Conservation (phyloP, 306 rosid genomes). For the Crataegus laevigata region DNA sequence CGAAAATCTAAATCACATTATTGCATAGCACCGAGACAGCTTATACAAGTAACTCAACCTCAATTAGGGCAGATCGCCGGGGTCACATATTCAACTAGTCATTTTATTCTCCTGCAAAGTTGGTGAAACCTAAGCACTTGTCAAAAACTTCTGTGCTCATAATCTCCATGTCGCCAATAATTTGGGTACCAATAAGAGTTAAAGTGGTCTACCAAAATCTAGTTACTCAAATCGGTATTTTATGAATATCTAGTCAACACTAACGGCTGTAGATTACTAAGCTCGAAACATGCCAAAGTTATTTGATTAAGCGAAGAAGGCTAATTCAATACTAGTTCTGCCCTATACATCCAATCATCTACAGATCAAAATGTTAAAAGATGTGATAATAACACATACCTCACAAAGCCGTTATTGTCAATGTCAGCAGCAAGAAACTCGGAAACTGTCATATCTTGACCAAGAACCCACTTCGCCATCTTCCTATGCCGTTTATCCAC, state of each 20-base stretch:
- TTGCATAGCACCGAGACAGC: too few relatives aligned
- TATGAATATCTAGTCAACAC: neutral
- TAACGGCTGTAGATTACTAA: neutral
- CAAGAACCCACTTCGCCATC: slow-evolving; percentile 98
- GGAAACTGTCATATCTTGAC: slow-evolving; percentile 86
- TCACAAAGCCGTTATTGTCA: slow-evolving; percentile 87
- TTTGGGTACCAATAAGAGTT: neutral
- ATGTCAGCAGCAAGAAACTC: slow-evolving; percentile 96
- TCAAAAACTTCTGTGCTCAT: neutral
- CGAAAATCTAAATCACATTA: too few relatives aligned
- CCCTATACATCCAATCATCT: neutral
- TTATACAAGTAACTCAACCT: too few relatives aligned
- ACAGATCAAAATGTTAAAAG: neutral
- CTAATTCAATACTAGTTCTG: neutral
- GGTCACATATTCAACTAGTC: too few relatives aligned
- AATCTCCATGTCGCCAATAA: neutral
- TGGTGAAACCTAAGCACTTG: neutral
- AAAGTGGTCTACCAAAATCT: neutral
- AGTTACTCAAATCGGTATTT: neutral
- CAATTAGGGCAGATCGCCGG: too few relatives aligned
- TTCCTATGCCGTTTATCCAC: slow-evolving; percentile 89
- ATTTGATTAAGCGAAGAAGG: neutral
- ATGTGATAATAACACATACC: slow-evolving; percentile 38
- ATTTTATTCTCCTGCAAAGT: neutral
- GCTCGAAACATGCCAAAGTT: neutral